A percentile compares a stretch with the other conserved stretches of the same genome.
Conservation (phyloP, 495 filamentous ascomycete species). For the Podospora sp. region DNA sequence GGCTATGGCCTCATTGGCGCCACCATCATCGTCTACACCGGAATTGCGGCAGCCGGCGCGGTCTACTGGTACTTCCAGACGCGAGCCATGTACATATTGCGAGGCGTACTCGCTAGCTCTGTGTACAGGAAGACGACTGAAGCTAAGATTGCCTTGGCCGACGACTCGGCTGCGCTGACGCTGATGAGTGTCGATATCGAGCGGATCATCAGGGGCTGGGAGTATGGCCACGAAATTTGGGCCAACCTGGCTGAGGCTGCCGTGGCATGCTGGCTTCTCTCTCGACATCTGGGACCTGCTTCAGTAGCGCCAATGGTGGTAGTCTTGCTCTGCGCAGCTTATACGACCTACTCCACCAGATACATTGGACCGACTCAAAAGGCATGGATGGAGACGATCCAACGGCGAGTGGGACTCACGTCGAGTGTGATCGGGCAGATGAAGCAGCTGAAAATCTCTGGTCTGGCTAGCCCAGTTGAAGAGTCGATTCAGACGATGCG, state of each 20-base stretch:
- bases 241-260: conserved; percentile 56
- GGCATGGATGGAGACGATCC: conserved; percentile 45
- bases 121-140: conserved; percentile 53
- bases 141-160: conserved; percentile 47
- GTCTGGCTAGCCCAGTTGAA: conserved; percentile 37
- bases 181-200: conserved; percentile 61
- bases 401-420: conserved; percentile 44
- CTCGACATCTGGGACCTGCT: conserved; percentile 57
- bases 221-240: conserved; percentile 44
- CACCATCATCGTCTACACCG: conserved; percentile 33
- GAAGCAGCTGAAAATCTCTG: conserved; percentile 52
- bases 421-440: conserved; percentile 47
- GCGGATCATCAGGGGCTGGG: conserved; percentile 33
- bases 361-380: conserved; percentile 41
- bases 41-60: conserved; percentile 42
- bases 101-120: conserved; percentile 60
- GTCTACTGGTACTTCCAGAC: conserved; percentile 62
- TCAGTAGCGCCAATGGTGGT: conserved; percentile 61
- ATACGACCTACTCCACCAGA: conserved; percentile 28
- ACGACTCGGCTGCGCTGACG: conserved; percentile 59
- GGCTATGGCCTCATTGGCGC: conserved; percentile 45
- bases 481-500: conserved; percentile 45
- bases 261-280: conserved; percentile 59
- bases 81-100: conserved; percentile 60
- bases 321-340: conserved; percentile 23